Evolutionary conservation across 805 yeast genomes (phyloP), one percentile per base, ranked within the genome.

Genomic region (Zygosaccharomyces siamensis): DNA sequence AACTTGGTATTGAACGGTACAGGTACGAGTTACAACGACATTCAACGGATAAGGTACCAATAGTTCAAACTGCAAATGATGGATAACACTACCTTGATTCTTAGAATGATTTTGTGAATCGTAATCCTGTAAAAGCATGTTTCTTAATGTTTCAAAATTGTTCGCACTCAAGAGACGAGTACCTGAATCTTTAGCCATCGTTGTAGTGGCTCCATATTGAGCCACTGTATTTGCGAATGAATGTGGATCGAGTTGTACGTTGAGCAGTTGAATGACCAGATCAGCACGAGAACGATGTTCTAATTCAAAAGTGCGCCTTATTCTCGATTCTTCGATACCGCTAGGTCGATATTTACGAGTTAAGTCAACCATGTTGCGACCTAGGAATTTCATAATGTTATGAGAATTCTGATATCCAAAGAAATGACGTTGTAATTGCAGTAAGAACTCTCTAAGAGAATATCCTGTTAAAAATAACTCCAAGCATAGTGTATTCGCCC

Each of bases 1-100:
- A 31, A 88, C 71, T 63, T 92, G 96, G 61, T 84, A 89, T 53
- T 93, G 88, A 43, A 81, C 75, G 14, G 88, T 71, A 23, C 83
- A 80, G 12, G 89, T 84, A 47, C 82, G 78, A 14, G 86, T 80
- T 0, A 89, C 69, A 0, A 93, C 73, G 23, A 92, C 72, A 59
- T 89, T 89, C 43, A 89, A 67, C 0, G 99, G 99, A 62, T 88
- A 93, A 3, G 97, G 97, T 20, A 90, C 65, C n/a, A 74, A 66
- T 6, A 83, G 51, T 37, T 82, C 80, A 39, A 84, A 66, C 49
- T 77, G 78, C 8, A 84, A 63, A 44, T 76, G 75, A 41, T 81
- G 72, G 1, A 84, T 71, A 1, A 57, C 72, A 55, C 63, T 68
- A 21, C 37, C 18, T 20, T 41, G 61, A 23, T 46, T 46, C 35